phyloP scores from a whole-genome alignment of 306 rosid species.

The Acacia melanoxylon region DNA sequence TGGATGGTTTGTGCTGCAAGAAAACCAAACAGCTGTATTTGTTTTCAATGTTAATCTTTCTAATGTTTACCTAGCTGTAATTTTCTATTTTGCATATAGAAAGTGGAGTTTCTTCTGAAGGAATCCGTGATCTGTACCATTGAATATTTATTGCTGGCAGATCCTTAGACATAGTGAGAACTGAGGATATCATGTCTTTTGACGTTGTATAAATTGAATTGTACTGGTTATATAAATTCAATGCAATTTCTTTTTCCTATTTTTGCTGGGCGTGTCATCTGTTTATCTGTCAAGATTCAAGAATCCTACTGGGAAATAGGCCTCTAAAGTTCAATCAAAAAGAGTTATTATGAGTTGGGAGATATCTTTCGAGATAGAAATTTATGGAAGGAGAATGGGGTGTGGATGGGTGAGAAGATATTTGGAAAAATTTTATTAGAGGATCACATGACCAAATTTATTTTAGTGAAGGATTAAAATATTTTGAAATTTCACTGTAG shows the following conservation, averaged over 20 bases:
- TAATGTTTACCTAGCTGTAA: slow-evolving; percentile 24
- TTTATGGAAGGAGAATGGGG: too few relatives aligned
- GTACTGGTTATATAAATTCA: slow-evolving; percentile 27
- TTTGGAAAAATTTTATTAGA: too few relatives aligned
- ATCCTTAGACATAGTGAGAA: slow-evolving; percentile 15
- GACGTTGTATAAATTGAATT: slow-evolving; percentile 9
- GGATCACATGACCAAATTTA: too few relatives aligned
- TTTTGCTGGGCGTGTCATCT: background rate
- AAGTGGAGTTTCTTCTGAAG: slow-evolving; percentile 21
- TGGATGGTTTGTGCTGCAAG: slow-evolving; percentile 32
- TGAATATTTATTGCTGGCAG: slow-evolving; percentile 30
- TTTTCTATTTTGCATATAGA: slow-evolving; percentile 25
- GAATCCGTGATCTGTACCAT: slow-evolving; percentile 31
- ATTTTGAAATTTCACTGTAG: too few relatives aligned
- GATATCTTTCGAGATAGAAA: too few relatives aligned
- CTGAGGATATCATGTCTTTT: background rate
- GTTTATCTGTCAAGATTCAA: background rate
- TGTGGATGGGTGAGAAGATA: too few relatives aligned
- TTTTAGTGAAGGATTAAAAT: too few relatives aligned
- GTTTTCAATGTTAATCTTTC: slow-evolving; percentile 30
- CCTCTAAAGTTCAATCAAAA: background rate
- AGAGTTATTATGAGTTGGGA: background rate
- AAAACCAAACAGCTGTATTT: slow-evolving; percentile 36
- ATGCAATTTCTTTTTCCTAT: background rate
- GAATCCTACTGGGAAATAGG: background rate